Evolutionary conservation across 2,329 filamentous ascomycete species (phyloP).

Genomic region (Claviceps purpurea): DNA sequence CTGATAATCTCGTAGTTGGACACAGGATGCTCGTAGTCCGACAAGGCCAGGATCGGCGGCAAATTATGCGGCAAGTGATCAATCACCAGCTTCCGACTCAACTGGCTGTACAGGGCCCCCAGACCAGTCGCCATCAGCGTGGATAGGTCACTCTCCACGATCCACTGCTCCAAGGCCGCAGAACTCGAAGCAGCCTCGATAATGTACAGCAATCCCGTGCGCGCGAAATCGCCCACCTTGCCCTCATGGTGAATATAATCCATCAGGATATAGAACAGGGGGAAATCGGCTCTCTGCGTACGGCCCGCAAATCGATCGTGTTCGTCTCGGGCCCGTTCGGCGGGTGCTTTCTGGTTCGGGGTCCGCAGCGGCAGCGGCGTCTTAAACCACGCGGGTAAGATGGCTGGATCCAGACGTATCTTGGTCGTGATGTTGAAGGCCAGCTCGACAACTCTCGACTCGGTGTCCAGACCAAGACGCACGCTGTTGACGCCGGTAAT

Average conservation of each 20-base stretch:
- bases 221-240: conserved; percentile 85
- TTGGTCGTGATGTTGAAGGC: conserved; percentile 95
- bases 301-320: conserved; percentile 74
- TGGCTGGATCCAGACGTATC: conserved; percentile 76
- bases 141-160: conserved; percentile 90
- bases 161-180: conserved; percentile 77
- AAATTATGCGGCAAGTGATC: conserved; percentile 61
- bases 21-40: conserved; percentile 70
- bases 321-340: conserved; percentile 34
- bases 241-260: conserved; percentile 96
- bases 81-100: conserved; percentile 68
- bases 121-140: conserved; percentile 95
- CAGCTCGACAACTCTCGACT: conserved; percentile 80
- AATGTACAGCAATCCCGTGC: conserved; percentile 87
- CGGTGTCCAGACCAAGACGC: conserved; percentile 64
- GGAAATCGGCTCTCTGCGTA: conserved; percentile 85
- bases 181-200: conserved; percentile 86
- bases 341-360: conserved; percentile 10
- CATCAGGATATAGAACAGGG: conserved; percentile 86
- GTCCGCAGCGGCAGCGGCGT: conserved; percentile 22
- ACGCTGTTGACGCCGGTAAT: conserved; percentile 64
- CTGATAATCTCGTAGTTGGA: conserved; percentile 58
- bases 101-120: conserved; percentile 57
- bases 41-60: conserved; percentile 74
- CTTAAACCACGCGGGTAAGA: conserved; percentile 86